Percentiles rank a stretch among this genome's conserved stretches.
Evolutionary conservation across 176 grass and related monocot genomes (phyloP).

Genomic region (Otatea glauca): DNA sequence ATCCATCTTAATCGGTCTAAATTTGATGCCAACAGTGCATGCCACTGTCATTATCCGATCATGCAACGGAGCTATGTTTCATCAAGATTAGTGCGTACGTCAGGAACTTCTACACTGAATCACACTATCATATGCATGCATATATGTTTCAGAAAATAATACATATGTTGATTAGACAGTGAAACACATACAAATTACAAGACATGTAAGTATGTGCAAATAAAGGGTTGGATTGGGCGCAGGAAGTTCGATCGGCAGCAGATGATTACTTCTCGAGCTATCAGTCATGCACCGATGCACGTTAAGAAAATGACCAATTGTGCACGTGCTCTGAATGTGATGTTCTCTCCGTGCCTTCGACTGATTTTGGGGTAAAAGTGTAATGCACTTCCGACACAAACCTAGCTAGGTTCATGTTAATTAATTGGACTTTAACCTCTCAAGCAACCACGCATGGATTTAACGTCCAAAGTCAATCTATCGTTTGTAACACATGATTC

Average conservation of each 20-base stretch:
- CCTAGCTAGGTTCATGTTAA: not conserved
- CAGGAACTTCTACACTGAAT: not conserved
- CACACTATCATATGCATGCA: too few species aligned
- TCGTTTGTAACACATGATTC: not conserved
- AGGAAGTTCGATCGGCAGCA: not conserved
- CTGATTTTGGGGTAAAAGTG: not conserved
- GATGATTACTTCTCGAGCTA: not conserved
- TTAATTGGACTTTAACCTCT: not conserved
- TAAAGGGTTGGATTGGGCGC: too few species aligned
- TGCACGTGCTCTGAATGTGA: too few species aligned
- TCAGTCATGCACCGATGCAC: not conserved
- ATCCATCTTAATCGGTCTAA: not conserved
- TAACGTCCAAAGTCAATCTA: too few species aligned
- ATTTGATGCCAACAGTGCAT: not conserved
- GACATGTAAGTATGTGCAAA: too few species aligned
- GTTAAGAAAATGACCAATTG: not conserved
- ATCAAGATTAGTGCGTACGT: not conserved
- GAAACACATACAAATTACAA: too few species aligned
- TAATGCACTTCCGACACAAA: not conserved
- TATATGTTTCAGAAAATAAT: too few species aligned
- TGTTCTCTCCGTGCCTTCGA: too few species aligned
- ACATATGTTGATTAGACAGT: too few species aligned
- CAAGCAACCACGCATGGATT: not conserved
- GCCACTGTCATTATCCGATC: not conserved
- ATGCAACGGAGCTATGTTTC: not conserved